phyloP scores from a whole-genome alignment of 1,284 basidiomycete genomes.

The Trichosporon ovoides region DNA sequence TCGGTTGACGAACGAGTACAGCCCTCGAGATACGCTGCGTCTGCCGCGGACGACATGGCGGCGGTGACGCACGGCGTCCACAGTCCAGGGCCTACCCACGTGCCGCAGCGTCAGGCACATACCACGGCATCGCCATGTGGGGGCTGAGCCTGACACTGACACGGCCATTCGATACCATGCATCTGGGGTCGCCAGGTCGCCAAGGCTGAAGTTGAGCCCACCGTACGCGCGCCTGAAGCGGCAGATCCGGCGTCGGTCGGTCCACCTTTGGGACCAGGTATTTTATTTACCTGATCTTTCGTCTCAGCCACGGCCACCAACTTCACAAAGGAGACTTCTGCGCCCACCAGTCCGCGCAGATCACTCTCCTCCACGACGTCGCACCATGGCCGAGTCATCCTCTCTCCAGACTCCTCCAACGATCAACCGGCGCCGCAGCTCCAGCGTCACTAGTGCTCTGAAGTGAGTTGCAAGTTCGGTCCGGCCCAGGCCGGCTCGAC shows the following conservation, averaged over 20 bases:
- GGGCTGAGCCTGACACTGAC: background rate
- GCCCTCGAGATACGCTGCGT: too few relatives aligned
- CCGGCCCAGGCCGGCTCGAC: background rate
- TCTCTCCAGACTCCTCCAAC: conserved; percentile 3
- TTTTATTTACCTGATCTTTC: too few relatives aligned
- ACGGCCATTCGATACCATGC: background rate
- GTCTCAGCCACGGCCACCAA: too few relatives aligned
- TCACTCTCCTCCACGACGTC: too few relatives aligned
- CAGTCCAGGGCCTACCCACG: background rate
- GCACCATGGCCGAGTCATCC: background rate
- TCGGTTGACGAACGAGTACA: background rate
- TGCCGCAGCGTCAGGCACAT: background rate
- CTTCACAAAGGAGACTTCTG: too few relatives aligned
- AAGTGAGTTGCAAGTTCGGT: conserved; percentile 25
- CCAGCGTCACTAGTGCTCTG: conserved; percentile 37
- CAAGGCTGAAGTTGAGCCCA: too few relatives aligned
- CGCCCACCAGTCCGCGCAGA: too few relatives aligned
- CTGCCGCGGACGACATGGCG: background rate
- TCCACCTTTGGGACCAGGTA: too few relatives aligned
- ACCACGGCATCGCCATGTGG: background rate
- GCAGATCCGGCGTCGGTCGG: too few relatives aligned
- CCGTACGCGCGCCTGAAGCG: too few relatives aligned
- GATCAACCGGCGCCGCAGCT: conserved; percentile 28
- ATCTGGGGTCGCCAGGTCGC: background rate
- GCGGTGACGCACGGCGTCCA: conserved; percentile 6